Evolutionary conservation across 1,284 basidiomycete species (phyloP).

Genomic region (Phaffia rhodozyma): DNA sequence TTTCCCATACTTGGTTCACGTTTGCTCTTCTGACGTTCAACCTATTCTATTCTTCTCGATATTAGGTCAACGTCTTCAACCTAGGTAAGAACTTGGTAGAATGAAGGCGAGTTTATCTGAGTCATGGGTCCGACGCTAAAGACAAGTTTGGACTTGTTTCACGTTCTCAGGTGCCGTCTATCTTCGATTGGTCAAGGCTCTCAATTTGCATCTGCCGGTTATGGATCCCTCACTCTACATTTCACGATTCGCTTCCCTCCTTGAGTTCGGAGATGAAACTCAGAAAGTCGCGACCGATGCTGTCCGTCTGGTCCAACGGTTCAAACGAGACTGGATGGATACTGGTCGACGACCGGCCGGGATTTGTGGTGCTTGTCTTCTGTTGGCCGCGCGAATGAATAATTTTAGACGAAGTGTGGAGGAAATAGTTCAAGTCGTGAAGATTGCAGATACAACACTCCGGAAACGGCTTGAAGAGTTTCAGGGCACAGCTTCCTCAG

Average conservation of each 20-base stretch:
- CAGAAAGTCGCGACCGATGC: constrained; percentile 87
- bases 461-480: constrained; percentile 95
- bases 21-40: not conserved
- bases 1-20: not conserved
- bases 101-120: not conserved
- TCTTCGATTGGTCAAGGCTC: constrained; percentile 79
- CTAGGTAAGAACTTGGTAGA: constrained; percentile 41
- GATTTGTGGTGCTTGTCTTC: constrained; percentile 88
- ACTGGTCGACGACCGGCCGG: constrained; percentile 89
- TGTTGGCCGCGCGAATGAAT: constrained; percentile 96
- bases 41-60: not conserved
- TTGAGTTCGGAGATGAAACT: constrained; percentile 93
- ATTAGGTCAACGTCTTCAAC: constrained; percentile 91
- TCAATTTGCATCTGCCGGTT: constrained; percentile 72
- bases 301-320: constrained; percentile 82
- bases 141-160: no score
- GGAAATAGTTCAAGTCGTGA: constrained; percentile 96
- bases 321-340: constrained; percentile 96
- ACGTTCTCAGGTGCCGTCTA: constrained; percentile 59
- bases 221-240: constrained; percentile 98
- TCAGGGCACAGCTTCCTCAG: constrained; percentile 72
- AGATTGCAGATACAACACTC: constrained; percentile 89
- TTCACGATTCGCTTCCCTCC: constrained; percentile 85
- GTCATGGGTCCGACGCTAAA: not conserved
- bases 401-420: constrained; percentile 85